A percentile compares a stretch with the other conserved stretches of the same genome.
Conservation (phyloP, 768 basidiomycete species). For the Strobilomyces confusus region DNA sequence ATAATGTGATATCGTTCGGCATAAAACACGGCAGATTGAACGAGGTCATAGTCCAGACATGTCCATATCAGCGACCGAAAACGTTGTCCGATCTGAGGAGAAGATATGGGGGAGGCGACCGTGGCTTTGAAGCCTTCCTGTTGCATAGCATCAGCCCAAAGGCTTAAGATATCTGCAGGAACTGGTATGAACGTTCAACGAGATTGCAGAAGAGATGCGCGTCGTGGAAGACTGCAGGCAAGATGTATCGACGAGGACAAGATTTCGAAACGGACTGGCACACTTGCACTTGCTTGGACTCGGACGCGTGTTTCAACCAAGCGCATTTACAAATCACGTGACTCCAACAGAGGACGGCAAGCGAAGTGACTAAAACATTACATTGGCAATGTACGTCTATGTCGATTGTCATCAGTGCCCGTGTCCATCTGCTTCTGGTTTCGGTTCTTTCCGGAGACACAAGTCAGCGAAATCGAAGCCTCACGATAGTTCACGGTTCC, state of each 20-base stretch:
- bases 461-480: slow-evolving; percentile 15
- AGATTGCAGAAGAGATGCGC: slow-evolving; percentile 5
- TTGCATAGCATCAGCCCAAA: slow-evolving; percentile 48
- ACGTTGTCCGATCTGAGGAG: slow-evolving; percentile 60
- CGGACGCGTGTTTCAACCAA: slow-evolving; percentile 21
- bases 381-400: slow-evolving; percentile 10
- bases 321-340: slow-evolving; percentile 28
- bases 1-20: slow-evolving; percentile 79
- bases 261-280: slow-evolving; percentile 19
- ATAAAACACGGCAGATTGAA: slow-evolving; percentile 81
- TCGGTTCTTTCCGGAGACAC: slow-evolving; percentile 49
- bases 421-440: slow-evolving; percentile 68
- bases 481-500: slow-evolving; percentile 23
- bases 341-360: slow-evolving; percentile 4
- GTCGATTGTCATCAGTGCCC: slow-evolving; percentile 50
- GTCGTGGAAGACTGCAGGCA: slow-evolving; percentile 9
- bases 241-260: slow-evolving; percentile 8
- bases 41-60: slow-evolving; percentile 77
- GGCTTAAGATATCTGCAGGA: slow-evolving; percentile 27
- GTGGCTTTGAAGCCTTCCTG: slow-evolving; percentile 40
- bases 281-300: slow-evolving; percentile 12
- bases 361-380: background rate
- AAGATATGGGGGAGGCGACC: slow-evolving; percentile 37
- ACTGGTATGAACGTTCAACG: slow-evolving; percentile 16
- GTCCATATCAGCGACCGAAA: slow-evolving; percentile 76